Percentiles rank a stretch among this genome's conserved stretches.
phyloP scores from a whole-genome alignment of 495 filamentous ascomycete species.

The Copromyces sp. region DNA sequence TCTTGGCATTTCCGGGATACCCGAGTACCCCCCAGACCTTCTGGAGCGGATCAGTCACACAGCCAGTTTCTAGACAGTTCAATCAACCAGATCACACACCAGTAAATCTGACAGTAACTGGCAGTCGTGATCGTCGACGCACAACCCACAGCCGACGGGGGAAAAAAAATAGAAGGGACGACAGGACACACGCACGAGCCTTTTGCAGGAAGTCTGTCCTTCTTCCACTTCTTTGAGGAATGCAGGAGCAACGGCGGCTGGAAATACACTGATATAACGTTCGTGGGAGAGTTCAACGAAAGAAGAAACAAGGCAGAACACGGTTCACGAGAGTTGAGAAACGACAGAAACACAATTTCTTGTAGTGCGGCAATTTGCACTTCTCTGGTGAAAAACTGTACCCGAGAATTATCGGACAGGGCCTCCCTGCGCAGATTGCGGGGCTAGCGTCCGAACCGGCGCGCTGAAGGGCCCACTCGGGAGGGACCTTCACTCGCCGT shows the following conservation, averaged over 20 bases:
- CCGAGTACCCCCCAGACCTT: no score
- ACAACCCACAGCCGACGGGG: neutral
- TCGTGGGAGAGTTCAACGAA: neutral
- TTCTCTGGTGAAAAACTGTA: neutral
- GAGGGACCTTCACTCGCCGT: neutral
- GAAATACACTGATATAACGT: neutral
- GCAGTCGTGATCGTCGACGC: neutral
- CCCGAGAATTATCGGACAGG: neutral
- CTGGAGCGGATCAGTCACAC: no score
- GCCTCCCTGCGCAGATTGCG: conserved; percentile 2
- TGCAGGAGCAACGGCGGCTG: neutral
- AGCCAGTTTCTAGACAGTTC: no score
- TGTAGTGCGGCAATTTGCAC: neutral
- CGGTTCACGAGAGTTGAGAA: neutral
- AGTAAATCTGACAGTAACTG: no score
- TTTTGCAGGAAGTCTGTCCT: neutral
- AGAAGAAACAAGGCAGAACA: neutral
- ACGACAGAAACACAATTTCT: neutral
- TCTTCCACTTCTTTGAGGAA: neutral
- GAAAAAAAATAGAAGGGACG: neutral
- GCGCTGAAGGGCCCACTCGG: neutral
- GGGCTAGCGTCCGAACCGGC: conserved; percentile 11
- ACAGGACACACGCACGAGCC: neutral
- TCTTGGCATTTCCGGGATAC: no score
- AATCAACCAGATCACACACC: no score